Evolutionary conservation across 768 basidiomycete genomes (phyloP), one percentile per base, ranked within the genome.

Genomic region (Mycena rosella): DNA sequence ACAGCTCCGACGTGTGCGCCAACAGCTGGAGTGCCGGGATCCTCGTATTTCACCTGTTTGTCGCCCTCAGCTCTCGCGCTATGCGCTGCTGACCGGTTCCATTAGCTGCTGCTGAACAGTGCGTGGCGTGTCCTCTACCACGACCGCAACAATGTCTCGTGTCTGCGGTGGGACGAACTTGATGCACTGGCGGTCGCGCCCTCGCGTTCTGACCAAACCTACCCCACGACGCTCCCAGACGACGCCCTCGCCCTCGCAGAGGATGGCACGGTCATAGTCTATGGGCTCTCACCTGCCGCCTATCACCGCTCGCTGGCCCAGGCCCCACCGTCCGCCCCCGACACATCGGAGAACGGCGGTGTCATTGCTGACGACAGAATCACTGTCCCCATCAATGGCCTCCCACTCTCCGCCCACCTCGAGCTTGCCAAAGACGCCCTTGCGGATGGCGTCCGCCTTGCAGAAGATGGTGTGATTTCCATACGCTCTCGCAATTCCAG

Each of bases 21-120:
- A 40, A 62, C 36, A 62, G 61, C 42, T 62, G 61, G 61, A 34
- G 61, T 30, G 45, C 42, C 18, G 58, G 58, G 0, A 34, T 62
- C 8, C 22, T 62, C 2, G 38, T 54, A n/a, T 62, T 62, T 20
- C 29, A 29, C n/a, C 30, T 62, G 61, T 45, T 13, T 10, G 61
- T 54, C 34, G 6, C 30, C 20, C 27, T 22, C 2, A 38, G 17
- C 22, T 45, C 24, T 20, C 6, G 42, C n/a, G 42, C 42, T 7
- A n/a, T 15, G 22, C 22, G 8, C 3, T 26, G n/a, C 15, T 24
- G 45, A 11, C n/a, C n/a, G n/a, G n/a, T n/a, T n/a, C n/a, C n/a
- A n/a, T n/a, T n/a, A n/a, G n/a, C 24, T 47, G 22, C 45, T 47
- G 2, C 24, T 47, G 4, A 47, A 47, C 22, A 47, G 22, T 24